These are phyloP conservation scores for Abelmoschus esculentus DNA, from an alignment of 345 rosid genomes.

Conservation along the genomic window DNA sequence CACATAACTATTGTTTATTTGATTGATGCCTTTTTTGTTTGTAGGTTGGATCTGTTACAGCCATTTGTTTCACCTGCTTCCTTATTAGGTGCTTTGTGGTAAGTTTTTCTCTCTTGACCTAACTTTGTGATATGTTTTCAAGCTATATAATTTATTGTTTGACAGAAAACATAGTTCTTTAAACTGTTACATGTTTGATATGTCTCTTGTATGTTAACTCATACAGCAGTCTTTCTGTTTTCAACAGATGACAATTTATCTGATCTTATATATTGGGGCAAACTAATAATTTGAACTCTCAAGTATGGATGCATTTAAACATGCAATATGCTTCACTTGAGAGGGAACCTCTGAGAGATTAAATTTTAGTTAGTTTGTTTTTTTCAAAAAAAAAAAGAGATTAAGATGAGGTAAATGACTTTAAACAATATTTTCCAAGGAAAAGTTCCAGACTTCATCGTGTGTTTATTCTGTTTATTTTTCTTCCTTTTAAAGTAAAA, in stretches of 20 bases:
- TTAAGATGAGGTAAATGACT: neutral
- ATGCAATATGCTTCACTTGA: neutral
- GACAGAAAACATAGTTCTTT: neutral
- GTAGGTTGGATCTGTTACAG: conserved; percentile 99
- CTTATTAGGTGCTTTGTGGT: conserved; percentile 93
- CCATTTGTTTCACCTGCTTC: conserved; percentile 94
- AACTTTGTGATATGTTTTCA: conserved; percentile 4
- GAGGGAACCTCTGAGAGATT: conserved; percentile 5
- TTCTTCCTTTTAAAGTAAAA: too few species aligned
- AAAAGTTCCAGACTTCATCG: neutral
- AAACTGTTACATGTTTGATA: neutral
- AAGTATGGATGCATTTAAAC: neutral
- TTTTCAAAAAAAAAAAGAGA: too few species aligned
- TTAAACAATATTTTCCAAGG: neutral
- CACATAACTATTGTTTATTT: neutral
- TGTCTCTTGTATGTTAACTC: conserved; percentile 1
- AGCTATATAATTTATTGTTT: neutral
- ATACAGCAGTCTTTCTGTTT: neutral
- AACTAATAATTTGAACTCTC: neutral
- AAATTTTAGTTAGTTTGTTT: neutral
- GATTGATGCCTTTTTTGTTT: conserved; percentile 15
- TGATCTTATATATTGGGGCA: neutral
- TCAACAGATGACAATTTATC: neutral
- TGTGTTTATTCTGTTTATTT: neutral
- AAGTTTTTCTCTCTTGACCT: conserved; percentile 21